These are phyloP conservation scores for Histomonas meleagridis DNA, from an alignment of 208 protist genomes.

Conservation along the genomic window DNA sequence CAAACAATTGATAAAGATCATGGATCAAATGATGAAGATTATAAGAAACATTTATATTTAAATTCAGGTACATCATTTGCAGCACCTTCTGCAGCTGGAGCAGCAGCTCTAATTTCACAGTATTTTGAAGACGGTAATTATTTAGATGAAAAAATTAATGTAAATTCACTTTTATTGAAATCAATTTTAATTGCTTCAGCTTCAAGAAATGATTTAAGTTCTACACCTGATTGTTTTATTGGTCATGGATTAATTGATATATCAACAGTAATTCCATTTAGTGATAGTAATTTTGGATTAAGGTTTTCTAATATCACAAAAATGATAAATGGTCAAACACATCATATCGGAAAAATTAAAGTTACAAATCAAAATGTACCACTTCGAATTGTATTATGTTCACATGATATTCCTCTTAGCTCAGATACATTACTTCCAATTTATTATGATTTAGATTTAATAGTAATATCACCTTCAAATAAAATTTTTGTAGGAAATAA, in stretches of 20 bases:
- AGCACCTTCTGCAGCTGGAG: background rate
- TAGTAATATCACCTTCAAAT: background rate
- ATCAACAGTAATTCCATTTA: background rate
- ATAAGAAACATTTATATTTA: too few relatives aligned
- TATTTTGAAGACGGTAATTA: constrained; percentile 41
- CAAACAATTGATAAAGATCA: too few relatives aligned
- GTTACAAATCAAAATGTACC: background rate
- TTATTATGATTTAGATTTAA: background rate
- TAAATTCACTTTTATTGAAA: background rate
- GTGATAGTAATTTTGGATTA: background rate
- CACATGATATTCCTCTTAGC: background rate
- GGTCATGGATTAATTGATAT: background rate
- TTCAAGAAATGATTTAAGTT: background rate
- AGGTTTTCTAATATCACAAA: background rate
- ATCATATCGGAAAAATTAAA: background rate
- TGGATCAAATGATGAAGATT: too few relatives aligned
- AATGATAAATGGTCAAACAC: background rate
- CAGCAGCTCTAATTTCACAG: background rate
- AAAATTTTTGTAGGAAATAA: background rate
- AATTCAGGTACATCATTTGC: constrained; percentile 36
- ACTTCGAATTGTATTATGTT: background rate
- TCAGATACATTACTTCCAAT: background rate
- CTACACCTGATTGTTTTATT: background rate
- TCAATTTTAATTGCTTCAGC: constrained; percentile 20
- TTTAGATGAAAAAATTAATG: background rate